Base-by-base conservation (phyloP, 441 rosid genomes). In the Melastoma candidum region DNA sequence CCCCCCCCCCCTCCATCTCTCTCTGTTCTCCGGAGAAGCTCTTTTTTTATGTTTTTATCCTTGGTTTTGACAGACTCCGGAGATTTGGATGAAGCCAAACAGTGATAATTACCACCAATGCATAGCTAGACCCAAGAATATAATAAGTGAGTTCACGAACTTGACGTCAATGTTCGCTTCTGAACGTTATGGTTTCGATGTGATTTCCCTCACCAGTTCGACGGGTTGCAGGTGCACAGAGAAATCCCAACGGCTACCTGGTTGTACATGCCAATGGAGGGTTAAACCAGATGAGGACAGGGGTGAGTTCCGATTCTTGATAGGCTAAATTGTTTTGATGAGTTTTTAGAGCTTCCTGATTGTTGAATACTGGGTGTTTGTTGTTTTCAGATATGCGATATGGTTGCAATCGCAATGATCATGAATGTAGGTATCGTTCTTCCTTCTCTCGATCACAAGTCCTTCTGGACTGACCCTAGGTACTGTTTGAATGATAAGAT, bases 401-500 rank as follows among this genome's bases (percentile, higher is more conserved):
- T 93, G 97, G 97, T 93, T 52, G 99, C 97, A 27, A 74, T 83
- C 44, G 97, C 99, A 32, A 89, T 77, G 80, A 66, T 86, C 41
- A 93, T 93, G 97, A 89, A 93, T 70, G 99, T 93, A 51, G 84
- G 96, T 58, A 78, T 89, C 66, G 95, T 93, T 60, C 93, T 93
- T 72, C 99, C 97, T 60, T 77, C 76, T 48, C 96, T 93, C 6
- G 96, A 88, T 68, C 97, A 86, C 5, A 75, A 84, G 26, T 93
- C 98, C 1, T 93, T 88, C 61, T 93, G 98, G 97, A 86, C 88
- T 0, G 97, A 93, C 60, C 96, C 95, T 11, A 93, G 98, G 98
- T 93, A 71, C 52, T 11, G 2, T 58, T 11, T 26, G 8, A 29
- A 3, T 29, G 36, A 6, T 29, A 4, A 32, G 41, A 32, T 32